These are phyloP conservation scores for Cystobasidiaceae sp. DNA, from an alignment of 1,284 basidiomycete species.

Conservation along the genomic window DNA sequence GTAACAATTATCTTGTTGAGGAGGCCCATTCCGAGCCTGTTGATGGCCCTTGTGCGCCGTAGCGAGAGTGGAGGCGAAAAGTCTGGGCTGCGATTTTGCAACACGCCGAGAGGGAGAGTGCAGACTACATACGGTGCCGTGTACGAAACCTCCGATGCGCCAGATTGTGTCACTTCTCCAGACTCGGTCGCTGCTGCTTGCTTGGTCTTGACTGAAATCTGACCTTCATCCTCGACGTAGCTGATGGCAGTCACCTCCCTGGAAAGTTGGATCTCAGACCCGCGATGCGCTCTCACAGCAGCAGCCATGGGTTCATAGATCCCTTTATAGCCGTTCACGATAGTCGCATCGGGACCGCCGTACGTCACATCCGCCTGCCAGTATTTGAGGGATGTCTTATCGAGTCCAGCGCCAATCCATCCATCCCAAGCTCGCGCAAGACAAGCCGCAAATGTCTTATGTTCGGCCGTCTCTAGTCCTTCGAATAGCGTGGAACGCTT, in stretches of 20 bases:
- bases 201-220: constrained; percentile 1
- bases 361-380: constrained; percentile 33
- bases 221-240: constrained; percentile 28
- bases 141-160: no score
- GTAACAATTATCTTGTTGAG: constrained; percentile 47
- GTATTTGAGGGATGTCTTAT: constrained; percentile 45
- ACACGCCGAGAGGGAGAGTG: constrained; percentile 48
- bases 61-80: constrained; percentile 46
- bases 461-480: constrained; percentile 12
- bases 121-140: constrained; percentile 41
- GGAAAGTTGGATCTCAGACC: constrained; percentile 37
- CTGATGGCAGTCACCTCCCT: constrained; percentile 40
- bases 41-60: constrained; percentile 43
- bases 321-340: constrained; percentile 18
- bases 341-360: constrained; percentile 17
- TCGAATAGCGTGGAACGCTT: constrained; percentile 33
- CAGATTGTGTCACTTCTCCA: neutral
- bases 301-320: constrained; percentile 20
- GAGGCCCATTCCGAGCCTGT: constrained; percentile 45
- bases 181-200: neutral
- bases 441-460: constrained; percentile 30
- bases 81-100: constrained; percentile 41
- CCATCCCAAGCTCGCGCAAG: constrained; percentile 35
- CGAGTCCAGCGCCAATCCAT: constrained; percentile 42
- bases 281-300: neutral